phyloP scores from a whole-genome alignment of 331 rosid species.

The Stylosanthes scabra region DNA sequence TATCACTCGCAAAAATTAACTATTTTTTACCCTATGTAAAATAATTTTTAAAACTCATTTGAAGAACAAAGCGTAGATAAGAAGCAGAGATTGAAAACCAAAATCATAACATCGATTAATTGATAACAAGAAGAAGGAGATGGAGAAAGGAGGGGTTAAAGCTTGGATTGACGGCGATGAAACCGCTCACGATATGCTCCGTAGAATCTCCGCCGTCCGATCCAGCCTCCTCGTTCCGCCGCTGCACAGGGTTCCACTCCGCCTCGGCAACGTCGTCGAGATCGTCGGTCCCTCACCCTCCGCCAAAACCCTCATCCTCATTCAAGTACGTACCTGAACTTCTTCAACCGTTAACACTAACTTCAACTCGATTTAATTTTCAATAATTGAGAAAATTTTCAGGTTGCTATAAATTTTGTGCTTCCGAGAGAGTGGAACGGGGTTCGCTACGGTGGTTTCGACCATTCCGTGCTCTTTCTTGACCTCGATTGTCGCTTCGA shows the following conservation, averaged over 20 bases:
- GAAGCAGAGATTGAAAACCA: background rate
- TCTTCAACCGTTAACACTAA: too few relatives aligned
- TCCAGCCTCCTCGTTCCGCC: slow-evolving; percentile 71
- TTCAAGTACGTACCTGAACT: slow-evolving; percentile 45
- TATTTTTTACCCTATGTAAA: too few relatives aligned
- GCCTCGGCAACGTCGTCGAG: slow-evolving; percentile 83
- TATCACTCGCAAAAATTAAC: too few relatives aligned
- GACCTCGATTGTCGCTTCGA: slow-evolving; percentile 88
- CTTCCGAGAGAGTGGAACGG: slow-evolving; percentile 82
- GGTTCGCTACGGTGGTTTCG: slow-evolving; percentile 72
- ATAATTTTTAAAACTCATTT: too few relatives aligned
- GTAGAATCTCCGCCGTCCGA: slow-evolving; percentile 58
- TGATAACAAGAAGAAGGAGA: background rate
- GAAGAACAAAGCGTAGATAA: too few relatives aligned
- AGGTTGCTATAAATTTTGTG: slow-evolving; percentile 75
- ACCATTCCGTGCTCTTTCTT: slow-evolving; percentile 64
- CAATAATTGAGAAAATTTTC: background rate
- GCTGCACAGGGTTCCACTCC: slow-evolving; percentile 81
- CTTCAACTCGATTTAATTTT: background rate
- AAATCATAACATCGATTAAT: background rate
- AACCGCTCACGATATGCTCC: slow-evolving; percentile 64
- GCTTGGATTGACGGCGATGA: slow-evolving; percentile 75
- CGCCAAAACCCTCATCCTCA: slow-evolving; percentile 78
- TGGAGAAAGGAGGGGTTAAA: background rate
- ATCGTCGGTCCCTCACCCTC: slow-evolving; percentile 84